Conservation (phyloP, 352 stramenopile species). For the Globisporangium spinosum region DNA sequence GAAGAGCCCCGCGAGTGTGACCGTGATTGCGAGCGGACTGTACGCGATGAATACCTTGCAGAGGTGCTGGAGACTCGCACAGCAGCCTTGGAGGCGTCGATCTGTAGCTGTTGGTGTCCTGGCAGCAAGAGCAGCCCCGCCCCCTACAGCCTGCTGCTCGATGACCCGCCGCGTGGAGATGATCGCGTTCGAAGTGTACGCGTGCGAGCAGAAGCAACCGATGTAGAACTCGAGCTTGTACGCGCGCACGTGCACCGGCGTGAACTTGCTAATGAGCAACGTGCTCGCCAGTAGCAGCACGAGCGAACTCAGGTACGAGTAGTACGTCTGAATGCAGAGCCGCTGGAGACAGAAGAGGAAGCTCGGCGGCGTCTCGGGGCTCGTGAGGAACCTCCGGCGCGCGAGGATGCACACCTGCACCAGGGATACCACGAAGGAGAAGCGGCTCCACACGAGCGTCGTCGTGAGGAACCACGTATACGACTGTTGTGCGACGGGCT, state of each 20-base stretch:
- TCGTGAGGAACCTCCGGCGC: background rate
- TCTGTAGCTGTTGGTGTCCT: background rate
- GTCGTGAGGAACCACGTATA: background rate
- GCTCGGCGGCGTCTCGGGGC: background rate
- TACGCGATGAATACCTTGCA: background rate
- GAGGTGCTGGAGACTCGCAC: background rate
- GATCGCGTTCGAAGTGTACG: background rate
- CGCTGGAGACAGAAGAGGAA: background rate
- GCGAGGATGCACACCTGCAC: conserved; percentile 4
- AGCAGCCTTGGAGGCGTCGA: background rate
- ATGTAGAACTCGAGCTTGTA: conserved; percentile 11
- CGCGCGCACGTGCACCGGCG: background rate
- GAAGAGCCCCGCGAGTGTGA: conserved; percentile 9
- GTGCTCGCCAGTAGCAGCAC: background rate
- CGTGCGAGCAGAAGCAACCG: conserved; percentile 7
- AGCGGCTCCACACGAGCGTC: conserved; percentile 5
- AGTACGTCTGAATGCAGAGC: background rate
- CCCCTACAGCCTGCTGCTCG: conserved; percentile 1
- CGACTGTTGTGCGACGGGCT: conserved; percentile 1
- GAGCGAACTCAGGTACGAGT: conserved; percentile 6
- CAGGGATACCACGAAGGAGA: background rate
- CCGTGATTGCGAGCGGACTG: background rate
- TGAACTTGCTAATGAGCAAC: background rate
- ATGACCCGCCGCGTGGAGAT: conserved; percentile 9
- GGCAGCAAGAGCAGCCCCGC: background rate